Conservation (phyloP, 1,284 basidiomycete genomes). For the Moesziomyces globuligerus region DNA sequence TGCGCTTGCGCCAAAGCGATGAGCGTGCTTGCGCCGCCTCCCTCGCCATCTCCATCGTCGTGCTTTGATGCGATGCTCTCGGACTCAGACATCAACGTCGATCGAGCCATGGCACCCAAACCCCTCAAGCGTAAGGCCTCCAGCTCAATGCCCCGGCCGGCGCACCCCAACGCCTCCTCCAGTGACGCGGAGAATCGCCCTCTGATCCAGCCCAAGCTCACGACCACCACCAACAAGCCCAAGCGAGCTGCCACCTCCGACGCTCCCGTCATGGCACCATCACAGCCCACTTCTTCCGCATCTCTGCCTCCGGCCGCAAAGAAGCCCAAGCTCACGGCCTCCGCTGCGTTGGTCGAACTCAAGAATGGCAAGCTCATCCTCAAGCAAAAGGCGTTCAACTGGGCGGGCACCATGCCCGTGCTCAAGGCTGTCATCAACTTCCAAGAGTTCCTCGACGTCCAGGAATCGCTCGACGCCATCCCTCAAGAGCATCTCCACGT, state of each 20-base stretch:
- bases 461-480: conserved; percentile 70
- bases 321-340: conserved; percentile 25
- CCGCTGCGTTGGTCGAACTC: conserved; percentile 61
- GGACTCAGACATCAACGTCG: conserved; percentile 47
- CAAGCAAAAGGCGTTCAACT: conserved; percentile 79
- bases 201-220: conserved; percentile 1
- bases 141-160: conserved; percentile 13
- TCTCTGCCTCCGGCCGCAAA: conserved; percentile 34
- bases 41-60: conserved; percentile 49
- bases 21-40: conserved; percentile 51
- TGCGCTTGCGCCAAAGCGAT: conserved; percentile 24
- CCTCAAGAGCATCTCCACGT: conserved; percentile 78
- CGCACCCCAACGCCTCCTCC: conserved; percentile 11
- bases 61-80: conserved; percentile 47
- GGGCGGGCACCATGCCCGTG: conserved; percentile 81
- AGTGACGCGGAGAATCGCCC: conserved; percentile 44
- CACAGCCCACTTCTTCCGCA: conserved; percentile 1
- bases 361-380: conserved; percentile 77
- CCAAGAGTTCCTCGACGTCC: conserved; percentile 45
- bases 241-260: conserved; percentile 2
- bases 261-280: background rate
- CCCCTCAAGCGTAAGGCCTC: conserved; percentile 47
- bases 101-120: conserved; percentile 33
- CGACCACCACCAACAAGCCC: background rate
- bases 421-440: conserved; percentile 68